Conservation (phyloP, 768 basidiomycete species). For the Termitomyces eurrhizus region DNA sequence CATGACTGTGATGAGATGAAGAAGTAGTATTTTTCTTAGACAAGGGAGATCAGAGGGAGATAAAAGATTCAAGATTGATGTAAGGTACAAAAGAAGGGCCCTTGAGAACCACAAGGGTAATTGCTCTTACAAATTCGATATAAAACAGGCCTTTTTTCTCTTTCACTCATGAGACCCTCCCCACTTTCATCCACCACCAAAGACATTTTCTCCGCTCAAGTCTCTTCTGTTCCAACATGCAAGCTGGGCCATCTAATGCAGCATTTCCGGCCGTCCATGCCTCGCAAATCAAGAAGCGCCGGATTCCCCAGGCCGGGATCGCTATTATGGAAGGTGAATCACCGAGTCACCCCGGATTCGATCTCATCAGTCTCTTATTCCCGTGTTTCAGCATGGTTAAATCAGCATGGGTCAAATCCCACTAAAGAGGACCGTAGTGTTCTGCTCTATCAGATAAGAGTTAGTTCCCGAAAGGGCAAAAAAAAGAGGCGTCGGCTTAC, state of each 20-base stretch:
- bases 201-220: not conserved
- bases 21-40: not conserved
- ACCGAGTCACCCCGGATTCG: slow-evolving; percentile 2
- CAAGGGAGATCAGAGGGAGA: slow-evolving; percentile 3
- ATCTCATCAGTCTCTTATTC: not conserved
- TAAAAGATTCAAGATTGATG: not conserved
- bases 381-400: slow-evolving; percentile 7
- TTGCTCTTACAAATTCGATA: not conserved
- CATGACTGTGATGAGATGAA: not conserved
- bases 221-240: slow-evolving; percentile 1
- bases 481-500: not conserved
- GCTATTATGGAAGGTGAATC: slow-evolving; percentile 20
- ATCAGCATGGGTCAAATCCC: slow-evolving; percentile 8
- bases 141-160: not conserved
- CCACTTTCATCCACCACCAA: not conserved
- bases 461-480: not conserved
- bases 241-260: slow-evolving; percentile 12
- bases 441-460: slow-evolving; percentile 14
- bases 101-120: not conserved
- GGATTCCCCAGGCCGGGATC: slow-evolving; percentile 13
- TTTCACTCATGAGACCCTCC: not conserved
- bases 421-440: slow-evolving; percentile 5
- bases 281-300: slow-evolving; percentile 3
- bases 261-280: not conserved
- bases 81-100: not conserved